Evolutionary conservation across 139 green algal species (phyloP), one percentile per base, ranked within the genome.

Genomic region (Auxenochlorella pyrenoidosa): DNA sequence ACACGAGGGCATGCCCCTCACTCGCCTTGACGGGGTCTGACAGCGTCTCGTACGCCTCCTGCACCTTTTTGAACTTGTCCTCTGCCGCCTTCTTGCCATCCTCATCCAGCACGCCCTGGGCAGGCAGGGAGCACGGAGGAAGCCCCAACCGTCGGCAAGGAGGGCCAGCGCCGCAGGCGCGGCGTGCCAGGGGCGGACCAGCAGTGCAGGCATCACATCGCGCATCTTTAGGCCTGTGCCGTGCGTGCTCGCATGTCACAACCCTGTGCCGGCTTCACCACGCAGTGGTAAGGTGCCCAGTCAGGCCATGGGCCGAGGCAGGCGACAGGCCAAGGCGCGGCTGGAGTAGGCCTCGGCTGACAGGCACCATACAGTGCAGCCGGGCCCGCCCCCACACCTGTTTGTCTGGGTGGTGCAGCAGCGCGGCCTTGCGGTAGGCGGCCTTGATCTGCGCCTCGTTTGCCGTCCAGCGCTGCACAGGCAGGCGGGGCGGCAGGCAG

Each of bases 321-420:
- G 47, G 47, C 47, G 8, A 10, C 47, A 10, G 47, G 47, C 47
- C 47, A 54, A 54, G 47, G 47, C 47, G 47, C 47, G 10, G 47
- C 47, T 54, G 6, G 47, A 6, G 47, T 10, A 54, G 47, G 47
- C 8, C 47, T 54, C 10, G 47, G 8, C 10, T 54, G 47, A 6
- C 8, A 54, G 6, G 47, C 47, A 10, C 47, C n/a, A 75, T 22
- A 41, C 5, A 75, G 13, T 34, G 18, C n/a, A 28, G 30, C n/a
- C 30, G n/a, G 70, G 94, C 88, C 32, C 94, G 75, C 0, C 77
- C 80, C 13, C 89, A 43, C 36, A 94, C 91, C 79, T 92, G 87
- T 90, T 99, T 99, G 91, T 99, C 97, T 1, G 97, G 97, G 89
- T 99, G 97, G 84, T 96, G 88, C 90, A 97, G 93, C 79, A 99